phyloP scores from a whole-genome alignment of 148 eudicot species.

The Drosera capensis region DNA sequence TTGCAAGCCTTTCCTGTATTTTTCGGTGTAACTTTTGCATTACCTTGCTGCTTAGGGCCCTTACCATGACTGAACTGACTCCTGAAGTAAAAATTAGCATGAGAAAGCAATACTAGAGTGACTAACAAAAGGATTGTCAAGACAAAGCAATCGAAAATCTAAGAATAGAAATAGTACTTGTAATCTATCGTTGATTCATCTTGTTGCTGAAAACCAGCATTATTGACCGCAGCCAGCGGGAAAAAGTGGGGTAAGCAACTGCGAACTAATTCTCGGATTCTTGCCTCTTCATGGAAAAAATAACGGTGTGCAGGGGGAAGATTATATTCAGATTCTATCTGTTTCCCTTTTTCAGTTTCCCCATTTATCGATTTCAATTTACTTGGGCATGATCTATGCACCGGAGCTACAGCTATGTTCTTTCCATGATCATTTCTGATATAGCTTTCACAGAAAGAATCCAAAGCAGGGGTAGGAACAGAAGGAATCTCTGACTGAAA shows the following conservation, averaged over 20 bases:
- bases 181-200: conserved; percentile 58
- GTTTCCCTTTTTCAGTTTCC: conserved; percentile 12
- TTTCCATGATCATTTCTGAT: conserved; percentile 26
- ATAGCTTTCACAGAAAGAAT: conserved; percentile 61
- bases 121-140: background rate
- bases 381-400: conserved; percentile 10
- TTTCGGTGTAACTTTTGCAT: conserved; percentile 14
- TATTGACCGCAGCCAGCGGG: conserved; percentile 36
- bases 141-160: too few species aligned
- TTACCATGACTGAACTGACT: conserved; percentile 54
- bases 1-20: conserved; percentile 29
- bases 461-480: conserved; percentile 73
- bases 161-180: conserved; percentile 28
- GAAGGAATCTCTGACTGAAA: conserved; percentile 26
- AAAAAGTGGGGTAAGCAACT: conserved; percentile 59
- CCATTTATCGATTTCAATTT: conserved; percentile 6
- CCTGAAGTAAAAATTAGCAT: conserved; percentile 24
- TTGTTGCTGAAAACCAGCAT: conserved; percentile 17
- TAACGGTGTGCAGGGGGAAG: conserved; percentile 59
- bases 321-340: conserved; percentile 14
- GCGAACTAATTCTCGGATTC: conserved; percentile 55
- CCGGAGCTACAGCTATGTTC: conserved; percentile 9
- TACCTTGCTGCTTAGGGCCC: conserved; percentile 27
- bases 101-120: conserved; percentile 8
- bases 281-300: conserved; percentile 56